Evolutionary conservation across 306 rosid genomes (phyloP).

Genomic region (Vigna mungo): DNA sequence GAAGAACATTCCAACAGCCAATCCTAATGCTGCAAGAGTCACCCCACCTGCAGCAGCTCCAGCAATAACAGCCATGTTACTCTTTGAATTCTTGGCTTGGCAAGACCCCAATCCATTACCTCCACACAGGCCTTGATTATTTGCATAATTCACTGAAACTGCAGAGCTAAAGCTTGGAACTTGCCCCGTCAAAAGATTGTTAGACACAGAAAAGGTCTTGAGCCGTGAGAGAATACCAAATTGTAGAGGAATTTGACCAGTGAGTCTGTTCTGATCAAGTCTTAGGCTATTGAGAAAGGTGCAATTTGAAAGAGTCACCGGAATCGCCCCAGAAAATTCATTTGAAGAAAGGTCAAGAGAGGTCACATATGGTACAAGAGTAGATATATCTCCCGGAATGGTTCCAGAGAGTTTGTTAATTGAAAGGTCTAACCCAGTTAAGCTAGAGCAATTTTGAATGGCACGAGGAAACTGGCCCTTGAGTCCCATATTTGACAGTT

Average conservation of each 20-base stretch:
- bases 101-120: slow-evolving; percentile 26
- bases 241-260: slow-evolving; percentile 66
- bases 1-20: slow-evolving; percentile 66
- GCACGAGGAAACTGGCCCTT: slow-evolving; percentile 70
- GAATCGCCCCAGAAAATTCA: slow-evolving; percentile 67
- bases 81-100: slow-evolving; percentile 28
- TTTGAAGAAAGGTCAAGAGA: slow-evolving; percentile 75
- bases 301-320: slow-evolving; percentile 49
- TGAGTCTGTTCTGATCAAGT: slow-evolving; percentile 65
- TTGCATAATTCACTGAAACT: slow-evolving; percentile 38
- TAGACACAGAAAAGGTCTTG: slow-evolving; percentile 56
- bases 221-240: slow-evolving; percentile 52
- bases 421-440: slow-evolving; percentile 87
- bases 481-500: slow-evolving; percentile 74
- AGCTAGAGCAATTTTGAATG: slow-evolving; percentile 64
- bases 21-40: slow-evolving; percentile 59
- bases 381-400: slow-evolving; percentile 56
- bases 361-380: slow-evolving; percentile 17
- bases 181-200: slow-evolving; percentile 70
- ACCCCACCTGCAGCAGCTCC: slow-evolving; percentile 83
- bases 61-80: slow-evolving; percentile 65
- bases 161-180: slow-evolving; percentile 44
- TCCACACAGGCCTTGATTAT: slow-evolving; percentile 80
- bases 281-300: slow-evolving; percentile 65
- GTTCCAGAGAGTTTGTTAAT: slow-evolving; percentile 62